phyloP scores from a whole-genome alignment of 345 rosid species.

The Cardamine occulta region DNA sequence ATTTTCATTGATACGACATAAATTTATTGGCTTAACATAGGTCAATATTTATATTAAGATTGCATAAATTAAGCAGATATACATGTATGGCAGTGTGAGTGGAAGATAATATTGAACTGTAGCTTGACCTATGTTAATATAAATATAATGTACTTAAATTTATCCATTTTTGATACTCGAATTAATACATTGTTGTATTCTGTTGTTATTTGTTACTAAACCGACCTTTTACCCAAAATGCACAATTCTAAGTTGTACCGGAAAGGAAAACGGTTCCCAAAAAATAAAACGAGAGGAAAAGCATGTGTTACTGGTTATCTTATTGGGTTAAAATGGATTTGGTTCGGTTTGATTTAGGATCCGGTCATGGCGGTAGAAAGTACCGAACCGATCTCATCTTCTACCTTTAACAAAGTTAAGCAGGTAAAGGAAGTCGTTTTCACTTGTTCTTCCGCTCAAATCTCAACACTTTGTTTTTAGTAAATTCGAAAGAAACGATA shows the following conservation, averaged over 20 bases:
- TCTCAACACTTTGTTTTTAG: constrained; percentile 25
- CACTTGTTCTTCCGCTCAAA: constrained; percentile 40
- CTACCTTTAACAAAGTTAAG: not conserved
- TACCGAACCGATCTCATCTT: constrained; percentile 30
- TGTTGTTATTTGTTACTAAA: not conserved
- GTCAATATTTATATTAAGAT: not conserved
- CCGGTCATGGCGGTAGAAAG: not conserved
- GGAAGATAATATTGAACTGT: not conserved
- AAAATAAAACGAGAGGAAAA: too few relatives aligned
- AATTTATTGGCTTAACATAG: not conserved
- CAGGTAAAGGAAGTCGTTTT: constrained; percentile 14
- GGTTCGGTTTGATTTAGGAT: constrained; percentile 1
- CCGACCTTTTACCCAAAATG: not conserved
- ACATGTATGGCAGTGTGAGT: not conserved
- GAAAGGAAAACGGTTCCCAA: too few relatives aligned
- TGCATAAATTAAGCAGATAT: not conserved
- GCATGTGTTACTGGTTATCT: too few relatives aligned
- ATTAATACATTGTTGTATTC: not conserved
- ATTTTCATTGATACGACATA: not conserved
- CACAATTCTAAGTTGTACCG: not conserved
- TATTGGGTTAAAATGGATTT: not conserved
- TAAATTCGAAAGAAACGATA: not conserved
- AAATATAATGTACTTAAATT: too few relatives aligned
- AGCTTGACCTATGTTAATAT: not conserved
- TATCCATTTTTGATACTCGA: not conserved